Evolutionary conservation across 192 early-diverging fungal species (phyloP).

Genomic region (Coemansia sp.): DNA sequence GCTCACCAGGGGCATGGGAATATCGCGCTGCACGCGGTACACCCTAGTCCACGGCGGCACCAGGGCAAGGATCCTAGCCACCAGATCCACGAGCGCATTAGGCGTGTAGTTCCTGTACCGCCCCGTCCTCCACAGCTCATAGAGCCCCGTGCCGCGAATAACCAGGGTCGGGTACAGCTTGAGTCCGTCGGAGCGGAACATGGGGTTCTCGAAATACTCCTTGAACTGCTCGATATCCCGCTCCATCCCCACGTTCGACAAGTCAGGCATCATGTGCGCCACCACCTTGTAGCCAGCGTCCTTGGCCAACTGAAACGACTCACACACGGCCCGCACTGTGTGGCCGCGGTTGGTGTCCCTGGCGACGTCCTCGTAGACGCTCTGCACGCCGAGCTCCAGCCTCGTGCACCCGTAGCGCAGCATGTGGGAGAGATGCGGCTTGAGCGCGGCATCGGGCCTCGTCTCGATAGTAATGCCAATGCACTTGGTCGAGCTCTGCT

Average conservation of each 20-base stretch:
- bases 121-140: slow-evolving; percentile 98
- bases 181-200: slow-evolving; percentile 96
- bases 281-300: slow-evolving; percentile 99
- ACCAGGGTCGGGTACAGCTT: slow-evolving; percentile 99
- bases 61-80: slow-evolving; percentile 91
- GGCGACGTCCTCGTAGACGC: slow-evolving; percentile 99
- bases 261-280: slow-evolving; percentile 99
- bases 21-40: slow-evolving; percentile 98
- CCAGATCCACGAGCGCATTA: slow-evolving; percentile 90
- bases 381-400: slow-evolving; percentile 97
- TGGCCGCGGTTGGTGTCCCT: slow-evolving; percentile 98
- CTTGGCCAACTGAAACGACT: slow-evolving; percentile 97
- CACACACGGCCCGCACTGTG: slow-evolving; percentile 96
- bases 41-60: slow-evolving; percentile 99
- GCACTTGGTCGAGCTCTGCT: slow-evolving; percentile 95
- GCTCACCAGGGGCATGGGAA: slow-evolving; percentile 99
- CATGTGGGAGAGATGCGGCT: slow-evolving; percentile 98
- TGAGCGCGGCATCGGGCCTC: slow-evolving; percentile 95
- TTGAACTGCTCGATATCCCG: slow-evolving; percentile 99
- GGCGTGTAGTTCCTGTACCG: slow-evolving; percentile 98
- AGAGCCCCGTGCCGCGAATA: slow-evolving; percentile 96
- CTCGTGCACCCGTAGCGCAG: slow-evolving; percentile 97
- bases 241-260: slow-evolving; percentile 99
- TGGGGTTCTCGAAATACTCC: slow-evolving; percentile 97
- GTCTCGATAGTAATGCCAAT: slow-evolving; percentile 99